phyloP scores from a whole-genome alignment of 768 basidiomycete genomes.

The Pleurotus djamor region DNA sequence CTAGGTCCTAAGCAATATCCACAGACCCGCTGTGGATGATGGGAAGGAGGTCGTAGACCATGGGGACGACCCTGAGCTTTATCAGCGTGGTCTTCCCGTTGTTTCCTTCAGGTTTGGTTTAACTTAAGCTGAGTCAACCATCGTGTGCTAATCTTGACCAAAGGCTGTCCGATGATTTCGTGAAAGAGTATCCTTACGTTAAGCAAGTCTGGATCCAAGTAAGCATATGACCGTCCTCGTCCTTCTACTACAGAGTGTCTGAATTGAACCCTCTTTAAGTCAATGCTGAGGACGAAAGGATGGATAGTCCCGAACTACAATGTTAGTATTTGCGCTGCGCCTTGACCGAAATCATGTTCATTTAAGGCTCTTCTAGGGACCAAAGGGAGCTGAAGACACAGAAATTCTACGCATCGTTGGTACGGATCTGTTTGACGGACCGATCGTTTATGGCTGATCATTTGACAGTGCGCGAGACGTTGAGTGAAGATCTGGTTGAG shows the following conservation, averaged over 20 bases:
- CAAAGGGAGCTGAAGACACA: conserved; percentile 44
- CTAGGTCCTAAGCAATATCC: conserved; percentile 48
- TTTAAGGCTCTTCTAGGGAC: conserved; percentile 28
- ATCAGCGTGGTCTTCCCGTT: conserved; percentile 55
- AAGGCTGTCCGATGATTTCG: conserved; percentile 49
- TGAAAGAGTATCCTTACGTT: conserved; percentile 47
- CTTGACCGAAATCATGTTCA: neutral
- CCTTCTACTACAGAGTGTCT: conserved; percentile 6
- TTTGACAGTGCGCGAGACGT: conserved; percentile 47
- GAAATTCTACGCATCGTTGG: conserved; percentile 63
- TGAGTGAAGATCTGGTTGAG: conserved; percentile 51
- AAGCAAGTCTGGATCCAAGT: conserved; percentile 53
- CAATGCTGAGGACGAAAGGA: conserved; percentile 45
- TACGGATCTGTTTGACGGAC: conserved; percentile 13
- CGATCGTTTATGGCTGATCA: conserved; percentile 21
- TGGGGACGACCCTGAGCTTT: conserved; percentile 42
- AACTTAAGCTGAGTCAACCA: too few relatives aligned
- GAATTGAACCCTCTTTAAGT: conserved; percentile 17
- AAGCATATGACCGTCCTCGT: conserved; percentile 4
- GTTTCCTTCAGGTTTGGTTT: conserved; percentile 47
- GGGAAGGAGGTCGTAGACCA: conserved; percentile 19
- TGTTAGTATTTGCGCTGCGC: conserved; percentile 16
- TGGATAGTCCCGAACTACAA: conserved; percentile 67
- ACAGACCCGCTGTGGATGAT: conserved; percentile 29
- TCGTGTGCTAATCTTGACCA: conserved; percentile 1